phyloP scores from a whole-genome alignment of 2,329 filamentous ascomycete genomes.

The Ophioceras dolichostomum region DNA sequence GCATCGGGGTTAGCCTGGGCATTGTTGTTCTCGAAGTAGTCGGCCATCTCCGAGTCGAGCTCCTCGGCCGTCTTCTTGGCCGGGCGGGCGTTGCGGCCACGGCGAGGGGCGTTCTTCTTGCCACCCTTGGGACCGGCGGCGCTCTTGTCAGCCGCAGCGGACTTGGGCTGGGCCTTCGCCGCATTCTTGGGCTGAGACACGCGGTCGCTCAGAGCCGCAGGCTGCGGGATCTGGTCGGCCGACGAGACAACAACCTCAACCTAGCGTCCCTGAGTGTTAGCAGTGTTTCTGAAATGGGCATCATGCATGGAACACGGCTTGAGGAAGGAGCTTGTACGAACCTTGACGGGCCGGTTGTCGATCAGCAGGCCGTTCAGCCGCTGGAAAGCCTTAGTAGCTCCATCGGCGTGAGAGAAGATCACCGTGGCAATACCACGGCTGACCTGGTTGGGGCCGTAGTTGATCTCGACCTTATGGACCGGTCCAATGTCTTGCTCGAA shows the following conservation, averaged over 20 bases:
- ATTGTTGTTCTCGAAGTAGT: conserved; percentile 60
- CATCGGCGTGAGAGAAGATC: conserved; percentile 68
- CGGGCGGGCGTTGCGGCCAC: conserved; percentile 48
- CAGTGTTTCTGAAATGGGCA: too few relatives aligned
- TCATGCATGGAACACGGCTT: too few relatives aligned
- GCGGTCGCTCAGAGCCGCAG: conserved; percentile 70
- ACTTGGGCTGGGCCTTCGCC: conserved; percentile 67
- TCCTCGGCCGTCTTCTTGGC: conserved; percentile 88
- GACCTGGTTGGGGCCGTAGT: conserved; percentile 82
- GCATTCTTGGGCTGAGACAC: conserved; percentile 36
- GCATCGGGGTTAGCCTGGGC: conserved; percentile 24
- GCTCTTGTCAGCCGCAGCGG: conserved; percentile 61
- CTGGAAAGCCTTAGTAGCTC: conserved; percentile 72
- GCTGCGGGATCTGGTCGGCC: conserved; percentile 50
- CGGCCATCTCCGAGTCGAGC: conserved; percentile 93
- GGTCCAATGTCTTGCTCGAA: conserved; percentile 78
- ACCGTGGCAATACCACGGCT: conserved; percentile 91
- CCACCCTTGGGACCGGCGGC: conserved; percentile 29
- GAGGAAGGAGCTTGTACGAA: conserved; percentile 28
- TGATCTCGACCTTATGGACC: conserved; percentile 83
- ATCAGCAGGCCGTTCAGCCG: conserved; percentile 82
- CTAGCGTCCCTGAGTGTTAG: conserved; percentile 39
- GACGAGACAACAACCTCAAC: conserved; percentile 87
- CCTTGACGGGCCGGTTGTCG: conserved; percentile 84
- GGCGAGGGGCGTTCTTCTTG: conserved; percentile 34